Conservation (phyloP, 768 basidiomycete genomes). For the Kwoniella europaea region DNA sequence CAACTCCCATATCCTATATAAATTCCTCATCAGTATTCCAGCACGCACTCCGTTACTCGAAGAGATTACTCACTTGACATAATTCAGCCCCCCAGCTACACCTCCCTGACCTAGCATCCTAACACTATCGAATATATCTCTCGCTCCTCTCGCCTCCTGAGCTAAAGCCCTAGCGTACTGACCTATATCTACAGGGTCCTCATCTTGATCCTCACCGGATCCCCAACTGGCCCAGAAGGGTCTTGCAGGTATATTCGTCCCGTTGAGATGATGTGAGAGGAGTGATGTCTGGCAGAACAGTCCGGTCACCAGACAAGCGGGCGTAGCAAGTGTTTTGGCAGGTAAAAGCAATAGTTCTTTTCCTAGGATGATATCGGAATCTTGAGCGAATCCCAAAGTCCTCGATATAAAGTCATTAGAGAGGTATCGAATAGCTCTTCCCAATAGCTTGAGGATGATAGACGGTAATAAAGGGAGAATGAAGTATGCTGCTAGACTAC, state of each 20-base stretch:
- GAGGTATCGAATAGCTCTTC: conserved; percentile 12
- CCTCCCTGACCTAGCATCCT: conserved; percentile 39
- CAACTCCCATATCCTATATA: conserved; percentile 46
- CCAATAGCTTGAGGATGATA: conserved; percentile 21
- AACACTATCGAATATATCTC: conserved; percentile 48
- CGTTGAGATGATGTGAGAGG: conserved; percentile 8
- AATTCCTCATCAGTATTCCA: conserved; percentile 8
- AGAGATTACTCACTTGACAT: conserved; percentile 41
- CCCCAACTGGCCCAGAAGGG: conserved; percentile 29
- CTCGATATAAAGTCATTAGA: conserved; percentile 7
- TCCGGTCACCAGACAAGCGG: conserved; percentile 24
- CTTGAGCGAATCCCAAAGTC: not conserved
- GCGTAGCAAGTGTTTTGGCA: conserved; percentile 23
- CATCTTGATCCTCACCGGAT: not conserved
- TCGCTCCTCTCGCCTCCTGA: conserved; percentile 39
- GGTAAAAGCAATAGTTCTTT: conserved; percentile 21
- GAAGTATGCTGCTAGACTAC: conserved; percentile 19
- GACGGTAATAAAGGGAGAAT: conserved; percentile 22
- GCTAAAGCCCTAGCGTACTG: conserved; percentile 38
- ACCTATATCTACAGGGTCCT: conserved; percentile 31
- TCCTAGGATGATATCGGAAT: conserved; percentile 14
- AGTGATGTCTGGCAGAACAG: conserved; percentile 29
- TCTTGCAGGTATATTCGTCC: conserved; percentile 22
- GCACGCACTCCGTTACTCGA: not conserved
- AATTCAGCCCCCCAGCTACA: conserved; percentile 35